Evolutionary conservation across 2,329 filamentous ascomycete genomes (phyloP), one percentile per base, ranked within the genome.

Genomic region (Aspergillus luchuensis): DNA sequence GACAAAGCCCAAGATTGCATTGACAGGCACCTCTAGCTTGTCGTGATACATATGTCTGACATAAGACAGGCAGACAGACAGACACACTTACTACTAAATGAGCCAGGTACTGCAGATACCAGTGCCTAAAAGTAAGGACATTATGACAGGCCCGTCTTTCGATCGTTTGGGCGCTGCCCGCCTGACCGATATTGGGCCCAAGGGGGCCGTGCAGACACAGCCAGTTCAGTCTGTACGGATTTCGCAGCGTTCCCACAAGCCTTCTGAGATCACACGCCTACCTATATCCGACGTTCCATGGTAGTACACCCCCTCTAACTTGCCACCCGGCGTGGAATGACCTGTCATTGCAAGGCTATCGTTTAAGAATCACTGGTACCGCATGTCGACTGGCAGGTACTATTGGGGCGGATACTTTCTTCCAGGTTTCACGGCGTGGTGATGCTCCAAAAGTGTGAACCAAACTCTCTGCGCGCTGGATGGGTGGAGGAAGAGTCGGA

Each of bases 181-280:
- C 41, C 53, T 47, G 53, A 56, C 36, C 43, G 53, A 33, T 45
- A 47, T 47, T 45, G 39, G 53, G 53, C 39, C 39, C 17, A 45
- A 47, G 53, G 19, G 36, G 36, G n/a, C 51, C 51, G 51, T 54
- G 33, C 33, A 41, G 51, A 39, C 38, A 11, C 21, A 38, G 25
- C 17, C 47, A 19, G 25, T n/a, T 13, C 45, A n/a, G 39, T 19
- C 39, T 10, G n/a, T 43, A 28, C 45, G 15, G 45, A 23, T 8
- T 7, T 13, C 11, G 23, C 21, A 15, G 45, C 13, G 39, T 43
- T 43, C 39, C 39, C 39, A 43, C 39, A 10, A 36, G n/a, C 23
- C 25, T 50, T 50, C 25, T 50, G 47, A 50, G 47, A 50, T 50
- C 47, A 50, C 47, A 50, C 30, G 47, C 19, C 41, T 11, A 45